Evolutionary conservation across 495 filamentous ascomycete genomes (phyloP), one percentile per base, ranked within the genome.

Genomic region (Aspergillus egyptiacus): DNA sequence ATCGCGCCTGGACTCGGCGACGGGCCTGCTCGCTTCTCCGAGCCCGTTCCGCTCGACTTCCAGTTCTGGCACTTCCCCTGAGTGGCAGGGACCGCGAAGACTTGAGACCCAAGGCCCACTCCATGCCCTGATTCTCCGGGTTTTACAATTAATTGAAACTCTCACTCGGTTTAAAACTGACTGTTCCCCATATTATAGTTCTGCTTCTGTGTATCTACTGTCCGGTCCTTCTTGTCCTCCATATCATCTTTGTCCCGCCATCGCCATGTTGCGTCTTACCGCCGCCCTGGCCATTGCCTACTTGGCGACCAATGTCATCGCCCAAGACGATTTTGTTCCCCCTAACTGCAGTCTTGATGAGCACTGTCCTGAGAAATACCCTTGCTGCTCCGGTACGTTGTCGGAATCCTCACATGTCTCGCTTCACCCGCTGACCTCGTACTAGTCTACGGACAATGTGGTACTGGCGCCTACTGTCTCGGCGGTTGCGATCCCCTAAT

Each of bases 391-490:
- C 42, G 85, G 91, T 96, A 75, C 74, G 85, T 87, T 27, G 32
- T 52, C 34, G 39, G 28, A 2, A 2, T 20, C 15, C 5, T 1
- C 8, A 20, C 9, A 31, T 27, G 20, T 11, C 11, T 17, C 30
- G 15, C 14, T 18, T 53, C 28, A 24, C 14, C 27, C 15, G 18
- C 28, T 55, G 17, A 57, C 28, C 1, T 11, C 20, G 42, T 24
- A 36, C 25, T 20, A 97, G 91, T 91, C 69, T 98, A 98, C 69
- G 87, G 87, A 53, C 77, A 93, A 71, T 98, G 93, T 61, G 83
- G 91, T 72, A 84, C 88, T 33, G 93, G 93, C 58, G 93, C 89
- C 40, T 97, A 86, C 77, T 98, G 93, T 58, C 82, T 98, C 18
- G 94, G 94, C 46, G 93, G 93, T 50, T 98, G 93, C 72, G 91